Percentiles rank a stretch among this genome's conserved stretches.
Conservation (phyloP, 2,329 filamentous ascomycete species). For the Byssochlamys sp. region DNA sequence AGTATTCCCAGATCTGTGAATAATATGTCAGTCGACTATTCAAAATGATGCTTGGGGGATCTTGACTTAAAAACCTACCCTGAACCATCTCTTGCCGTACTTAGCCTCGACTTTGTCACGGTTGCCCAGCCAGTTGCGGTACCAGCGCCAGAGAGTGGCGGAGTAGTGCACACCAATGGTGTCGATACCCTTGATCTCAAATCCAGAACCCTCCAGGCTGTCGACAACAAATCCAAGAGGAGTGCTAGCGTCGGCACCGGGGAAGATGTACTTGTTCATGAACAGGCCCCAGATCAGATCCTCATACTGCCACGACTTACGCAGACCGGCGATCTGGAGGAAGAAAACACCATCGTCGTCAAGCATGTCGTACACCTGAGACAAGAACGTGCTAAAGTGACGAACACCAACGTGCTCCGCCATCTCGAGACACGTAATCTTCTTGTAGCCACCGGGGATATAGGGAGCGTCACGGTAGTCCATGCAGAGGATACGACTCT, state of each 20-base stretch:
- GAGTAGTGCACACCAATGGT: slow-evolving; percentile 96
- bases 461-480: slow-evolving; percentile 92
- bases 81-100: slow-evolving; percentile 92
- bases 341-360: slow-evolving; percentile 94
- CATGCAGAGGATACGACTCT: slow-evolving; percentile 87
- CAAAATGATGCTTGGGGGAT: slow-evolving; percentile 2
- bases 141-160: slow-evolving; percentile 94
- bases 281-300: slow-evolving; percentile 96
- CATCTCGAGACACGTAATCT: slow-evolving; percentile 97
- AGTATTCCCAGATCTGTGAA: slow-evolving; percentile 74
- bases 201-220: slow-evolving; percentile 74
- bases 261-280: slow-evolving; percentile 99
- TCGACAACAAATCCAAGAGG: slow-evolving; percentile 81
- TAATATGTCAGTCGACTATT: slow-evolving; percentile 4
- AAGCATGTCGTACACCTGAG: slow-evolving; percentile 87
- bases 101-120: slow-evolving; percentile 84
- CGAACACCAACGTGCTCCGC: slow-evolving; percentile 95
- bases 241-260: slow-evolving; percentile 88
- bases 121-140: slow-evolving; percentile 96
- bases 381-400: slow-evolving; percentile 70
- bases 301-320: slow-evolving; percentile 95
- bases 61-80: slow-evolving; percentile 51
- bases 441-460: slow-evolving; percentile 70
- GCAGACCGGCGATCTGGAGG: slow-evolving; percentile 86
- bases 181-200: slow-evolving; percentile 84